These are phyloP conservation scores for Phytopythium vexans DNA, from an alignment of 352 stramenopile species.

Conservation along the genomic window DNA sequence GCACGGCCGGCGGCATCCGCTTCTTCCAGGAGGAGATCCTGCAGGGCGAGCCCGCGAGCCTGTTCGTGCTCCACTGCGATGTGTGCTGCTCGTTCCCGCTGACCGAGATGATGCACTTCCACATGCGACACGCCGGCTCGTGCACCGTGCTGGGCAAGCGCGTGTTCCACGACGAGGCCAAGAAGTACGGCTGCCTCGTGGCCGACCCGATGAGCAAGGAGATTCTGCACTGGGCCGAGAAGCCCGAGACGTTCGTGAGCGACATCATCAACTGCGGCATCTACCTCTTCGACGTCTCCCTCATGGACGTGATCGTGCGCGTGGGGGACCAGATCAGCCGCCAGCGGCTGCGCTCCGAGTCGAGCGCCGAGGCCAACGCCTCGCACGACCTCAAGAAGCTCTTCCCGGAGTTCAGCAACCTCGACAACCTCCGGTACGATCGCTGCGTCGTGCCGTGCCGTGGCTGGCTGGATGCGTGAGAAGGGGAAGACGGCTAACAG, in stretches of 20 bases:
- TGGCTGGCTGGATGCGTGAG: too few relatives aligned
- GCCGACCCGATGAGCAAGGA: slow-evolving; percentile 70
- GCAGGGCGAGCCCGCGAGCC: slow-evolving; percentile 55
- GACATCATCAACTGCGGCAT: slow-evolving; percentile 91
- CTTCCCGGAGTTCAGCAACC: slow-evolving; percentile 85
- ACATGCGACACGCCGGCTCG: slow-evolving; percentile 65
- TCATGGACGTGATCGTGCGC: slow-evolving; percentile 75
- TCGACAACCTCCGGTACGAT: slow-evolving; percentile 76
- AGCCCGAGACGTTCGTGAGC: slow-evolving; percentile 88
- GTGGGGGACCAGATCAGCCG: slow-evolving; percentile 80
- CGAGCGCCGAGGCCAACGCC: slow-evolving; percentile 60
- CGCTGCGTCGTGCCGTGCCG: too few relatives aligned
- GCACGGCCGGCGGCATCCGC: slow-evolving; percentile 79
- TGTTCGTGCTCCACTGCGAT: slow-evolving; percentile 87
- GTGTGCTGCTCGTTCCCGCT: slow-evolving; percentile 88
- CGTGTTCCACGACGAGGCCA: slow-evolving; percentile 86
- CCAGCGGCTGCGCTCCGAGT: slow-evolving; percentile 75
- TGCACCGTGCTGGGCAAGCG: slow-evolving; percentile 85
- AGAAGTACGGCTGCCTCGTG: slow-evolving; percentile 88
- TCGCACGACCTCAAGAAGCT: slow-evolving; percentile 84
- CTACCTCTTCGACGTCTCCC: slow-evolving; percentile 82
- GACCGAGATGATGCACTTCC: slow-evolving; percentile 87
- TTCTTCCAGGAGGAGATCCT: slow-evolving; percentile 86
- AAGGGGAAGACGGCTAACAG: too few relatives aligned
- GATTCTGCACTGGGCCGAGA: slow-evolving; percentile 88